A percentile compares a stretch with the other conserved stretches of the same genome.
These are phyloP conservation scores for Erythrophleum fordii DNA, from an alignment of 306 rosid genomes.

Conservation along the genomic window DNA sequence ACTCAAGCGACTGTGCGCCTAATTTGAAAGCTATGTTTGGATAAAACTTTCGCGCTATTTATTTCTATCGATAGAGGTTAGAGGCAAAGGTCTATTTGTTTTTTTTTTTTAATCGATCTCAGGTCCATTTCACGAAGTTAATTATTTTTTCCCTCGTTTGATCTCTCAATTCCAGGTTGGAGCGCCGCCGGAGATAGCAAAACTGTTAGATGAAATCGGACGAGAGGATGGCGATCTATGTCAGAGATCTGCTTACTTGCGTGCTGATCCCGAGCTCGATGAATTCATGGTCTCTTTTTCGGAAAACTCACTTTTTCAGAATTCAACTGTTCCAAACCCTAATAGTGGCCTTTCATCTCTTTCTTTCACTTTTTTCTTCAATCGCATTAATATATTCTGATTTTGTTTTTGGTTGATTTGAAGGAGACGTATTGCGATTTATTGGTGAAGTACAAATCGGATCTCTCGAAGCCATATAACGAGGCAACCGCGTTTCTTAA, in stretches of 20 bases:
- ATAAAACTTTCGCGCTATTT: background rate
- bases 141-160: background rate
- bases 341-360: background rate
- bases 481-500: constrained; percentile 73
- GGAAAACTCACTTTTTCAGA: background rate
- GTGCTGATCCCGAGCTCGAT: constrained; percentile 81
- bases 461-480: constrained; percentile 60
- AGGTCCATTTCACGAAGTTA: background rate
- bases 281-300: constrained; percentile 67
- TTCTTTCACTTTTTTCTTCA: background rate
- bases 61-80: background rate
- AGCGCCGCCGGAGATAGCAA: constrained; percentile 65
- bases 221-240: constrained; percentile 36
- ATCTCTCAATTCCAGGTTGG: constrained; percentile 62
- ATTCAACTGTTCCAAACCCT: constrained; percentile 41
- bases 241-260: constrained; percentile 42
- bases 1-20: background rate
- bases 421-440: constrained; percentile 66
- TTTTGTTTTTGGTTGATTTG: background rate
- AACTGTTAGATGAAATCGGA: constrained; percentile 54
- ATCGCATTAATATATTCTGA: background rate
- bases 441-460: constrained; percentile 65
- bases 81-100: background rate
- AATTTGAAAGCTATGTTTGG: background rate
- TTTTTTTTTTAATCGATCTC: background rate